Evolutionary conservation across 2,329 filamentous ascomycete genomes (phyloP).

Genomic region (Nigrograna mackinnonii): DNA sequence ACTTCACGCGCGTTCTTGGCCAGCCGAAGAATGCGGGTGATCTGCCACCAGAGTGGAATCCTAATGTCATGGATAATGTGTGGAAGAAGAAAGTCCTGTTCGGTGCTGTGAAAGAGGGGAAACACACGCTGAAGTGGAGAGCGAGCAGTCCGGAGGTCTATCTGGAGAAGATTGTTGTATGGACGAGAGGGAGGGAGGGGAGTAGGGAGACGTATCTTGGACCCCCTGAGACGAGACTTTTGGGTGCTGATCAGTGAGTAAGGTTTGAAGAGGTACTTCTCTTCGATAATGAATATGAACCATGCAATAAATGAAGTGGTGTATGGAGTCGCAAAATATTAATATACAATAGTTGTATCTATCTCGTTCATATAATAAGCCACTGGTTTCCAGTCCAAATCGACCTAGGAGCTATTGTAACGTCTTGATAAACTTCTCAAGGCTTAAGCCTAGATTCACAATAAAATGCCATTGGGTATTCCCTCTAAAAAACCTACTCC

Average conservation of each 20-base stretch:
- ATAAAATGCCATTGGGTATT: conserved; percentile 56
- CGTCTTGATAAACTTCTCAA: conserved; percentile 32
- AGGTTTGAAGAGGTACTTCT: too few relatives aligned
- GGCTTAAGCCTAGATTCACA: conserved; percentile 48
- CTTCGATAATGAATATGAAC: too few relatives aligned
- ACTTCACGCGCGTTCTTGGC: conserved; percentile 17
- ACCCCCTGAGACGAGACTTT: not conserved
- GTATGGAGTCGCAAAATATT: too few relatives aligned
- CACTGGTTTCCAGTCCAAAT: too few relatives aligned
- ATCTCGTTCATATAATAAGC: too few relatives aligned
- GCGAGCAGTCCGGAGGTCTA: conserved; percentile 20
- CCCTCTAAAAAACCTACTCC: conserved; percentile 52
- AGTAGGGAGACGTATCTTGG: not conserved
- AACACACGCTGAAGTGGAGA: conserved; percentile 41
- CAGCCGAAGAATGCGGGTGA: conserved; percentile 36
- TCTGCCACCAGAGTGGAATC: conserved; percentile 49
- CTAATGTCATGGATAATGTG: conserved; percentile 49
- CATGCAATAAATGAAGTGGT: too few relatives aligned
- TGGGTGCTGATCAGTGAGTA: too few relatives aligned
- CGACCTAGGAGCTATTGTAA: not conserved
- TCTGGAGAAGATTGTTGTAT: not conserved
- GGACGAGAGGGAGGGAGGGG: not conserved
- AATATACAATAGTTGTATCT: too few relatives aligned
- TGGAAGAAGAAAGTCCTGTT: conserved; percentile 44
- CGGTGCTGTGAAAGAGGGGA: conserved; percentile 11